A percentile compares a stretch with the other conserved stretches of the same genome.
Evolutionary conservation across 345 rosid species (phyloP).

Genomic region (Schrenkiella parvula): DNA sequence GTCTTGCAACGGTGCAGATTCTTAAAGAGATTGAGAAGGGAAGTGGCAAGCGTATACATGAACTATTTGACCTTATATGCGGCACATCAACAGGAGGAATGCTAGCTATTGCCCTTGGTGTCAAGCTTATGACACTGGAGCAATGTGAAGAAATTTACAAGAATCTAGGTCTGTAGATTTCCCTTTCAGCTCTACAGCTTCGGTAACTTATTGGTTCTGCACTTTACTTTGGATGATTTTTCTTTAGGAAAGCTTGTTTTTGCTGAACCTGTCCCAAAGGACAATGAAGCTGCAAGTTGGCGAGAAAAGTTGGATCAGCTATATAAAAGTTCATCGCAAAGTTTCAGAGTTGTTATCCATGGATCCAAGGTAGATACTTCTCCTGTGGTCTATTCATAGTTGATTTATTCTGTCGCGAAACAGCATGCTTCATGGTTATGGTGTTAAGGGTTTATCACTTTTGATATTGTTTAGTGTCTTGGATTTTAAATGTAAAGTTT

Average conservation of each 20-base stretch:
- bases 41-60: slow-evolving; percentile 93
- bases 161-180: slow-evolving; percentile 68
- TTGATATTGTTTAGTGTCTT: background rate
- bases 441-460: background rate
- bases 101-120: slow-evolving; percentile 96
- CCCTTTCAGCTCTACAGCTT: background rate
- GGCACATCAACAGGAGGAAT: slow-evolving; percentile 99
- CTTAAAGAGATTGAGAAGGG: slow-evolving; percentile 98
- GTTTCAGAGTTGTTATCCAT: slow-evolving; percentile 98
- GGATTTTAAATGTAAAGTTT: background rate
- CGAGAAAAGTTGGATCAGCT: slow-evolving; percentile 96
- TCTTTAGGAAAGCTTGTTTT: slow-evolving; percentile 91
- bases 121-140: slow-evolving; percentile 82
- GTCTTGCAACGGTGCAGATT: slow-evolving; percentile 93
- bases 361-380: slow-evolving; percentile 80
- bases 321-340: slow-evolving; percentile 97
- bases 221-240: slow-evolving; percentile 25
- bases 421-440: background rate
- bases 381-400: slow-evolving; percentile 3
- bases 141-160: slow-evolving; percentile 98
- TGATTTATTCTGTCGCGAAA: background rate
- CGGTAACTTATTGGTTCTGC: background rate
- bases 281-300: slow-evolving; percentile 98
- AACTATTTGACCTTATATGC: slow-evolving; percentile 90
- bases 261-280: slow-evolving; percentile 92